Evolutionary conservation across 2,329 filamentous ascomycete species (phyloP).

Genomic region (Emericellopsis cladophorae): DNA sequence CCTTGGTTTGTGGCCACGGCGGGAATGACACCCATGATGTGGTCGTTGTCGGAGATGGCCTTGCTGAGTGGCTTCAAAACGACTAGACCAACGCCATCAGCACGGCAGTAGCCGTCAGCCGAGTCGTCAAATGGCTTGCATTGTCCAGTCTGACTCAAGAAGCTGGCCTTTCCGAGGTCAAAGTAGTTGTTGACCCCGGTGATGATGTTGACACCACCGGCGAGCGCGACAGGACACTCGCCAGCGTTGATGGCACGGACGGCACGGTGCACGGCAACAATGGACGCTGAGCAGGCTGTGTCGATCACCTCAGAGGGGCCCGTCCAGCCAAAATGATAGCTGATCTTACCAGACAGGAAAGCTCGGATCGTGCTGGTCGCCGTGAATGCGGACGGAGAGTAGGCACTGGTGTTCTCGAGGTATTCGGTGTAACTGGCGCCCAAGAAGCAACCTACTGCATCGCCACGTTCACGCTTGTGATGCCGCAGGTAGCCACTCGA

Average conservation of each 20-base stretch:
- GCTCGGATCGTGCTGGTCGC: slow-evolving; percentile 16
- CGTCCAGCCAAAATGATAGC: slow-evolving; percentile 20
- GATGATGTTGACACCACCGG: slow-evolving; percentile 26
- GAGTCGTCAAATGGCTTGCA: slow-evolving; percentile 23
- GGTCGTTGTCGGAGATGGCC: slow-evolving; percentile 22
- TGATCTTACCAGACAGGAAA: slow-evolving; percentile 18
- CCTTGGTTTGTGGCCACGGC: slow-evolving; percentile 11
- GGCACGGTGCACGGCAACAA: slow-evolving; percentile 19
- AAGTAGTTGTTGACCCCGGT: slow-evolving; percentile 10
- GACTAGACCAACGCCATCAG: slow-evolving; percentile 34
- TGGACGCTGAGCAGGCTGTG: slow-evolving; percentile 22
- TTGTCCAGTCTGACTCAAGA: slow-evolving; percentile 20
- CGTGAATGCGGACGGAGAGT: slow-evolving; percentile 15
- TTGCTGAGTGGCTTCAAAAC: slow-evolving; percentile 30
- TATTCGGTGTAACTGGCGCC: slow-evolving; percentile 11
- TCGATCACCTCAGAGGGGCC: slow-evolving; percentile 22
- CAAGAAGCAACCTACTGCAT: slow-evolving; percentile 12
- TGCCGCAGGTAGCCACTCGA: slow-evolving; percentile 4
- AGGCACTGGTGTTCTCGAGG: slow-evolving; percentile 1
- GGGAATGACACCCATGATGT: slow-evolving; percentile 11
- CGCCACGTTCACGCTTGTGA: slow-evolving; percentile 1
- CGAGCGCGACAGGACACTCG: slow-evolving; percentile 13
- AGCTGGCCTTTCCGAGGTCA: slow-evolving; percentile 11
- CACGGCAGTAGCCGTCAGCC: slow-evolving; percentile 31
- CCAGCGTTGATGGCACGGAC: slow-evolving; percentile 12